Evolutionary conservation across 495 filamentous ascomycete species (phyloP), one percentile per base, ranked within the genome.

Genomic region (Aspergillus ostianus): DNA sequence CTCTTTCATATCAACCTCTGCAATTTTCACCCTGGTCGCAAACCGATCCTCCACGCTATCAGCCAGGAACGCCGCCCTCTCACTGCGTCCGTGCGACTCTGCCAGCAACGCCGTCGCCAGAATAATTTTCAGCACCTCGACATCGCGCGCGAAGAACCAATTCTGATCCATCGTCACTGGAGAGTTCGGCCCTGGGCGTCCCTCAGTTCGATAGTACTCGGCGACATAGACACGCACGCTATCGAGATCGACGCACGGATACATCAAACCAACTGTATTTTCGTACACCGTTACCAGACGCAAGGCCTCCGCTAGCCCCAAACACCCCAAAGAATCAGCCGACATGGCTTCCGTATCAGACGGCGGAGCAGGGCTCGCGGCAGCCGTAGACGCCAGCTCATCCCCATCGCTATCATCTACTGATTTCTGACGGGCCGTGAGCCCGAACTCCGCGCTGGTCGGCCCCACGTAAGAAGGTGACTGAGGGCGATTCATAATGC

Each of bases 201-300:
- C 76, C 15, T 74, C 79, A n/a, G 83, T 78, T 61, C 90, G 83
- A 52, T 75, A 79, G 49, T 87, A 83, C 21, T 76, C 74, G 9
- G 63, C 56, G 13, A 73, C 70, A 46, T 77, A 79, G 26, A 61
- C 67, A 29, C 76, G 72, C 51, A 91, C 77, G 49, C 79, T 78
- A 21, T 90, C 84, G 46, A 93, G 85, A 63, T 89, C 80, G 15
- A 94, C 72, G 36, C 93, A 84, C 0, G 90, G 90, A 69, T 93
- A 95, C 90, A 93, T 93, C 48, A 90, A 74, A 12, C 88, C 87
- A 51, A 93, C 83, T 63, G 90, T 89, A 61, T 95, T 88, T 53
- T 92, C 87, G 67, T 90, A 90, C 0, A 92, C 79, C 8, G 82
- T 73, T 53, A 88, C 85, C 18, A 95, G 71, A 0, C 88, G 82